Percentiles rank a stretch among this genome's conserved stretches.
These are phyloP conservation scores for Cladosporium cucumerinum DNA, from an alignment of 2,329 filamentous ascomycete species.

Conservation along the genomic window DNA sequence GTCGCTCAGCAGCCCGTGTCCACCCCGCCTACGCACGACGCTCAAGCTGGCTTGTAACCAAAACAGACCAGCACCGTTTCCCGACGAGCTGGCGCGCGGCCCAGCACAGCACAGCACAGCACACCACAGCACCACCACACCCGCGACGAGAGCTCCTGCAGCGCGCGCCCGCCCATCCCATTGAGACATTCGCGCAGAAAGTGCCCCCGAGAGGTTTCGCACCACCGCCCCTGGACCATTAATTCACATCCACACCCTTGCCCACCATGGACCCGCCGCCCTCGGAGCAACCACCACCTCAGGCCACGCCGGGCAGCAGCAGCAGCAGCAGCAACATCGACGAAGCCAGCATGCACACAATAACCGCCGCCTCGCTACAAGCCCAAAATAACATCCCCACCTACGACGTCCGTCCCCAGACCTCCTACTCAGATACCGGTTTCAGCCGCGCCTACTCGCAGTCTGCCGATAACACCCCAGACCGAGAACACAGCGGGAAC, in stretches of 20 bases:
- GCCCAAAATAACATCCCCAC: constrained; percentile 35
- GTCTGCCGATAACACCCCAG: constrained; percentile 41
- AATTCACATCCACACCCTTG: neutral
- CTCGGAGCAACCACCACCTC: neutral
- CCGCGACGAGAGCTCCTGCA: neutral
- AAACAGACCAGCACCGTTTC: neutral
- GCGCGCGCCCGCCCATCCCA: neutral
- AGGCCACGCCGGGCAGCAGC: neutral
- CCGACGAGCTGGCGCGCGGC: neutral
- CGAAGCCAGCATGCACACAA: constrained; percentile 49
- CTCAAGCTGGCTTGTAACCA: neutral
- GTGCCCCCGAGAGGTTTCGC: constrained; percentile 3
- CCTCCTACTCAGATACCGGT: constrained; percentile 52
- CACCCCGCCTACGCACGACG: neutral
- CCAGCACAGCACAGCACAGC: neutral
- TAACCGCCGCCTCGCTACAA: constrained; percentile 40
- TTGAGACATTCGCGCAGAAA: constrained; percentile 12
- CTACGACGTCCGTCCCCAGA: constrained; percentile 48
- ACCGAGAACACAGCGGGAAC: constrained; percentile 37
- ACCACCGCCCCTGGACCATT: neutral
- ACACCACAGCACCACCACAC: too few species aligned
- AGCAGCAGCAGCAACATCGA: constrained; percentile 34
- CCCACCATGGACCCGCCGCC: constrained; percentile 9
- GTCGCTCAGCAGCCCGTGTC: neutral
- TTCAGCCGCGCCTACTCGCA: constrained; percentile 45